Conservation (phyloP, 2,329 filamentous ascomycete species). For the Diaporthe citriasiana region DNA sequence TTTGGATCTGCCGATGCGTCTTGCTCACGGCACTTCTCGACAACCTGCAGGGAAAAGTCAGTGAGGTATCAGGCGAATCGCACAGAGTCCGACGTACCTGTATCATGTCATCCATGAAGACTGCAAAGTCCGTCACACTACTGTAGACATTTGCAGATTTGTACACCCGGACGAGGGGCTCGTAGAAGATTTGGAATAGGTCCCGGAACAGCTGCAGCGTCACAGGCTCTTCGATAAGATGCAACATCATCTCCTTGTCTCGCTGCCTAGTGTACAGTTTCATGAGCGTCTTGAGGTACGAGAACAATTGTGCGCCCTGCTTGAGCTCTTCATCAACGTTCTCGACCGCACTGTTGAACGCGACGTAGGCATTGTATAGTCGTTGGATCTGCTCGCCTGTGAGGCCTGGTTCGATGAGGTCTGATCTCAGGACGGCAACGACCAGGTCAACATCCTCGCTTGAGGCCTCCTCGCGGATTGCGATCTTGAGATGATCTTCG, state of each 20-base stretch:
- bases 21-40: constrained; percentile 75
- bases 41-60: constrained; percentile 59
- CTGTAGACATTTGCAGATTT: constrained; percentile 99
- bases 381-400: constrained; percentile 82
- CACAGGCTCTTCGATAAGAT: constrained; percentile 95
- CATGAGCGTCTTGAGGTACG: constrained; percentile 92
- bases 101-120: constrained; percentile 94
- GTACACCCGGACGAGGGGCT: constrained; percentile 95
- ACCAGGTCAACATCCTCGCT: constrained; percentile 85
- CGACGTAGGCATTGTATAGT: constrained; percentile 94
- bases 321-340: constrained; percentile 90
- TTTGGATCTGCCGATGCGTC: constrained; percentile 97
- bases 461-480: constrained; percentile 80
- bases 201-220: constrained; percentile 96
- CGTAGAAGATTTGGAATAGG: constrained; percentile 98
- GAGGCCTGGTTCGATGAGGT: constrained; percentile 80
- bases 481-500: constrained; percentile 80
- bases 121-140: constrained; percentile 95
- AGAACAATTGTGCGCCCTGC: constrained; percentile 91
- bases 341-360: constrained; percentile 95
- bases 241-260: constrained; percentile 97
- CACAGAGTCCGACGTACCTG: constrained; percentile 63
- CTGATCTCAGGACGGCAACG: constrained; percentile 85
- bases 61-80: background rate
- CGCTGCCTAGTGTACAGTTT: constrained; percentile 92